A percentile compares a stretch with the other conserved stretches of the same genome.
Conservation (phyloP, 805 yeast species). For the Blastobotrys robertii region DNA sequence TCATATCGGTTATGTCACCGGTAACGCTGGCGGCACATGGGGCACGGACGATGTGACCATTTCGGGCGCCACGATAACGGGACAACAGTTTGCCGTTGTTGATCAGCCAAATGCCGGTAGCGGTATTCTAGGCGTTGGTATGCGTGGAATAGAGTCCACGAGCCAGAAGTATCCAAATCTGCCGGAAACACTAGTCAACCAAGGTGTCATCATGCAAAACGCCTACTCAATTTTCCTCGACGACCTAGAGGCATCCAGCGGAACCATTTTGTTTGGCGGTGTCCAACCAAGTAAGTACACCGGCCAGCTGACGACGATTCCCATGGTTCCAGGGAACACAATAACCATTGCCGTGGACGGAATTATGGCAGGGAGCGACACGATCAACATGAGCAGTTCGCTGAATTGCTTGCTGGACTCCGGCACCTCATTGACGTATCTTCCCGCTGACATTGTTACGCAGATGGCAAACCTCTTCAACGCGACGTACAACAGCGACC, state of each 20-base stretch:
- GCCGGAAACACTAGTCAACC: constrained; percentile 42
- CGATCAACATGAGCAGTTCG: constrained; percentile 2
- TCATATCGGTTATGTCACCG: constrained; percentile 27
- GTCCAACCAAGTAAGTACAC: constrained; percentile 11
- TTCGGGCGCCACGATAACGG: constrained; percentile 38
- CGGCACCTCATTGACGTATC: constrained; percentile 41
- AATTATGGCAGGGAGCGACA: constrained; percentile 24
- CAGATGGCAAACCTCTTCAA: constrained; percentile 2
- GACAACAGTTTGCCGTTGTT: constrained; percentile 61
- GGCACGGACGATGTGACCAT: constrained; percentile 50
- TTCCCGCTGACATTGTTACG: constrained; percentile 27
- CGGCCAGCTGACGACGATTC: constrained; percentile 21
- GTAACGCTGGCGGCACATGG: constrained; percentile 39
- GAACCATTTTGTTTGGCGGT: constrained; percentile 11
- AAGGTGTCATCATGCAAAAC: constrained; percentile 30
- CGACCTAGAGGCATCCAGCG: constrained; percentile 16
- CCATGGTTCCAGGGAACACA: constrained; percentile 28
- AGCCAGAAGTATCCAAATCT: constrained; percentile 40
- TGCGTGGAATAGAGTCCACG: constrained; percentile 9
- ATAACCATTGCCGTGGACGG: constrained; percentile 13
- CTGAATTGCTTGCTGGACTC: constrained; percentile 34
- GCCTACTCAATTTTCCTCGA: constrained; percentile 38
- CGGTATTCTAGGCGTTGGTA: constrained; percentile 23
- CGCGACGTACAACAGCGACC: not conserved
- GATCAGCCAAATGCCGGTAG: constrained; percentile 23